Evolutionary conservation across 306 rosid genomes (phyloP).

Genomic region (Inga oerstediana): DNA sequence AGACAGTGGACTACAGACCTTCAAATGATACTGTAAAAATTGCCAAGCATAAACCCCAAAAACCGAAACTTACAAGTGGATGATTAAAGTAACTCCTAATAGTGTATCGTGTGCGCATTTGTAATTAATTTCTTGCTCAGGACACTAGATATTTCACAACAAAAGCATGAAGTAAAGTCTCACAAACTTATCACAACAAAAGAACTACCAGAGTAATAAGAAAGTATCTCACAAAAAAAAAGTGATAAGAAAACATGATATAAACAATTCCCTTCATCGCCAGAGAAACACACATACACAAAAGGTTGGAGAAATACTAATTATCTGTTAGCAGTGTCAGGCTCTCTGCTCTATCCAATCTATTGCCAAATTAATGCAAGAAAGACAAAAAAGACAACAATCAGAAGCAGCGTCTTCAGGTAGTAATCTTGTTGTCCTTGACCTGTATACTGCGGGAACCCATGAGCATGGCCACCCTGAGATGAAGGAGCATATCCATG

Average conservation of each 20-base stretch:
- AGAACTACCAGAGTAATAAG: constrained; percentile 13
- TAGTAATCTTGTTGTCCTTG: constrained; percentile 76
- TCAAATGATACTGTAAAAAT: background rate
- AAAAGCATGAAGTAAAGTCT: constrained; percentile 12
- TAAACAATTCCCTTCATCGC: constrained; percentile 36
- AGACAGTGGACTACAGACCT: background rate
- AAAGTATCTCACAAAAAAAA: constrained; percentile 27
- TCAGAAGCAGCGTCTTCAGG: constrained; percentile 67
- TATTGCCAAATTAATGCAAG: constrained; percentile 75
- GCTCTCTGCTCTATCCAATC: constrained; percentile 35
- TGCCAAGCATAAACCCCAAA: constrained; percentile 1
- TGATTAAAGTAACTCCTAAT: background rate
- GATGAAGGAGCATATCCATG: constrained; percentile 63
- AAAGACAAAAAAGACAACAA: constrained; percentile 57
- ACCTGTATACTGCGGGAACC: constrained; percentile 49
- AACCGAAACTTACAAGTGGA: background rate
- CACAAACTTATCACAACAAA: constrained; percentile 30
- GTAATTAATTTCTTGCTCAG: constrained; percentile 8
- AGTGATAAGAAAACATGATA: constrained; percentile 26
- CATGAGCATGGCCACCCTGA: constrained; percentile 62
- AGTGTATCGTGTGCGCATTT: background rate
- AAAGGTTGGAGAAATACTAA: constrained; percentile 25
- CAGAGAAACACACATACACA: background rate
- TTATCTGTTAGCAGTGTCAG: constrained; percentile 27
- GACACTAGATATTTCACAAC: constrained; percentile 20